Base-by-base conservation (phyloP, 805 yeast genomes). In the Debaryomyces castellii region DNA sequence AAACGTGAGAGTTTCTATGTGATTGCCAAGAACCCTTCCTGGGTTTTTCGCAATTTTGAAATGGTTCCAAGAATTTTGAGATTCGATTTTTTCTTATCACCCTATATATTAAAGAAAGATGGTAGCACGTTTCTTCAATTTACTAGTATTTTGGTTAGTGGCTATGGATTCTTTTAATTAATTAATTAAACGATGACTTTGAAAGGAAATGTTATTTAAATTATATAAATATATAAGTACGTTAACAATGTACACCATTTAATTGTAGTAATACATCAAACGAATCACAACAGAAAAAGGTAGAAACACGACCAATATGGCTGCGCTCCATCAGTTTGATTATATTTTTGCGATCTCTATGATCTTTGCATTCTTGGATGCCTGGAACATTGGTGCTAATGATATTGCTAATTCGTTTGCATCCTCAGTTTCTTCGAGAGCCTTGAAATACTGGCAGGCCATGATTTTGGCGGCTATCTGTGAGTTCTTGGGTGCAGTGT, bases 391-490 rank as follows among this genome's bases (percentile, higher is more conserved):
- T 54, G 91, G 91, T 42, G 92, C 91, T 24, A 85, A 86, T 58
- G 92, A 85, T 71, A 89, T 85, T 47, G 85, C 91, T 12, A 85
- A 86, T 71, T 85, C 92, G 1, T 85, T 83, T 58, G 85, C 92
- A 1, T 84, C 91, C 2, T 79, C 91, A 0, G 82, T 85, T 4
- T 81, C 90, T 11, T 83, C 91, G 10, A 71, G 86, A 54, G 76
- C 89, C 12, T 67, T 85, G 51, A 78, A 78, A 45, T 83, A 83
- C 60, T 79, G 85, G 82, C 92, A 85, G 63, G 91, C 89, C 14
- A 82, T 83, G 88, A 54, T 83, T 28, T 65, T 86, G 35, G 89
- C 89, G 0, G 85, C 82, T 32, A 56, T 83, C 37, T 80, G 83
- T 73, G 92, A 85, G 64, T 85, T 86, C 53, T 62, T 85, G 36